Evolutionary conservation across 805 yeast genomes (phyloP), one percentile per base, ranked within the genome.

Genomic region (Metschnikowia lochheadii): DNA sequence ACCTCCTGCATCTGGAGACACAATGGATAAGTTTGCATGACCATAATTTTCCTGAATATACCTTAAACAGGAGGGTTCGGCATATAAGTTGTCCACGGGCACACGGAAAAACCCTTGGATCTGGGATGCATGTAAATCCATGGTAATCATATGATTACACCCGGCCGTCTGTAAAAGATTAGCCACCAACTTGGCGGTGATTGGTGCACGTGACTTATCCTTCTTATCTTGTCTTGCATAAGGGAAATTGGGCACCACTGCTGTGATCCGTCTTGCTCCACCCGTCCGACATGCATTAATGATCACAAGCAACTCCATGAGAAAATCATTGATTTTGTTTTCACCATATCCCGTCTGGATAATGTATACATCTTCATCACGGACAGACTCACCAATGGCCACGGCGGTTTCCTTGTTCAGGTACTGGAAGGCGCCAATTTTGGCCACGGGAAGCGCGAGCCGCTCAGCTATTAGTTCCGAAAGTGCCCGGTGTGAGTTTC

Each of bases 1-100:
- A 52, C 99, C 99, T 60, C 99, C 99, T 3, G 99, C 99, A 72
- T 92, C 99, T 3, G 99, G 99, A 4, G 97, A 89, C 11, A 92
- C 95, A 49, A 92, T 81, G 8, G 90, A 79, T 47, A 79, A 72
- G 52, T 83, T 76, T 32, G 71, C 69, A 54, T 75, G 69, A 55
- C 79, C 77, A 41, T 82, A 73, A 56, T 82, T 79, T 53, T 83
- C 87, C 56, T 80, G 82, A 59, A 92, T 88, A 67, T 88, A 94
- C 58, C 87, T 75, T 44, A 92, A 78, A 18, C 88, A 95, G 49
- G 85, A 82, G 44, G 99, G 98, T 65, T 94, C 98, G 17, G 96
- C 97, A 61, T 91, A 92, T 55, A 92, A 76, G 64, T 92, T 94
- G 71, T 92, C 98, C 26, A 92, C 98, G 2, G 99, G 98, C 34